Evolutionary conservation across 345 rosid genomes (phyloP).

Genomic region (Boechera divaricarpa): DNA sequence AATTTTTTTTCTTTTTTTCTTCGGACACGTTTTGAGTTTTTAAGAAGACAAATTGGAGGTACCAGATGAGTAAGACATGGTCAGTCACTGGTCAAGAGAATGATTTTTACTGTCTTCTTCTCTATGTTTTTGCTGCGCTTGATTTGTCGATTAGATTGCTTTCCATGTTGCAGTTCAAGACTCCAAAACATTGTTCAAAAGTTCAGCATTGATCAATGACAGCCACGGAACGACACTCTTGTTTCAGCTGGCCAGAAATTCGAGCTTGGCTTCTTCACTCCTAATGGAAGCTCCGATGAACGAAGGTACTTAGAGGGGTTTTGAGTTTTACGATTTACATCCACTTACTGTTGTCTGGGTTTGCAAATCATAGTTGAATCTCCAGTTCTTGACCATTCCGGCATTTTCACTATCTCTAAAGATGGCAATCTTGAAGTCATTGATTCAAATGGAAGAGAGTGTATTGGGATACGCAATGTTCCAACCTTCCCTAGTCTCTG

Average conservation of each 20-base stretch:
- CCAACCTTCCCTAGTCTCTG: slow-evolving; percentile 24
- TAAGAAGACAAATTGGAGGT: slow-evolving; percentile 9
- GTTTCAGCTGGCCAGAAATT: slow-evolving; percentile 46
- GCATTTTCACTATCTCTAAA: slow-evolving; percentile 25
- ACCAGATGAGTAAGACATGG: slow-evolving; percentile 31
- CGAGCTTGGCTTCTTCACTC: slow-evolving; percentile 60
- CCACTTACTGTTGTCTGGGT: slow-evolving; percentile 54
- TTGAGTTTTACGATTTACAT: slow-evolving; percentile 45
- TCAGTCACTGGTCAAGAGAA: slow-evolving; percentile 40
- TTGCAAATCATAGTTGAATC: slow-evolving; percentile 52
- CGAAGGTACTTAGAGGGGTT: slow-evolving; percentile 57
- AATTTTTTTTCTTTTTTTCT: background rate
- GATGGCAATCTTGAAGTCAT: slow-evolving; percentile 48
- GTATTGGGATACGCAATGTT: slow-evolving; percentile 38
- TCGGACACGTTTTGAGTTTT: background rate
- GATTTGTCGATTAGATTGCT: slow-evolving; percentile 40
- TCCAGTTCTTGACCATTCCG: slow-evolving; percentile 34
- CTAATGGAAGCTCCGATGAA: slow-evolving; percentile 42
- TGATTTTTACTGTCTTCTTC: slow-evolving; percentile 44
- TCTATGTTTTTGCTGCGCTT: slow-evolving; percentile 38
- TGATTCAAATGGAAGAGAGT: slow-evolving; percentile 41
- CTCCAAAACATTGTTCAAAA: slow-evolving; percentile 37
- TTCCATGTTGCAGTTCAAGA: slow-evolving; percentile 46
- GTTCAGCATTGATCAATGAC: slow-evolving; percentile 44
- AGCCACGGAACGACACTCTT: slow-evolving; percentile 47